phyloP scores from a whole-genome alignment of 345 rosid species.

The Eutrema heterophyllum region DNA sequence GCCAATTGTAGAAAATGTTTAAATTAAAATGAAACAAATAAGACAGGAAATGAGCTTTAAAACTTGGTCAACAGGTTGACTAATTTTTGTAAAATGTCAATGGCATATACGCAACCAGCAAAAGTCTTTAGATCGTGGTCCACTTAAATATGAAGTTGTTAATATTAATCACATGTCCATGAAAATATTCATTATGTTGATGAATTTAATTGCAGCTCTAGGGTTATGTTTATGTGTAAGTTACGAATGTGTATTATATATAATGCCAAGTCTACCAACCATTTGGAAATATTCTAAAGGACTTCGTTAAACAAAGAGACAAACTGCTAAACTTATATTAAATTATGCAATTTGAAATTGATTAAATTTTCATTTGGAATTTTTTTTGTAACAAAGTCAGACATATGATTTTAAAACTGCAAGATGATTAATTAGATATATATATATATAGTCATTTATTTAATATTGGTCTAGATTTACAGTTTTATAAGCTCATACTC shows the following conservation, averaged over 20 bases:
- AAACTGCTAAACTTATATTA: background rate
- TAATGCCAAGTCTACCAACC: constrained; percentile 16
- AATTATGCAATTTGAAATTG: constrained; percentile 19
- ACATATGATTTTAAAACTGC: background rate
- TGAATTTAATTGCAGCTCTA: background rate
- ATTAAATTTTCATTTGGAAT: constrained; percentile 6
- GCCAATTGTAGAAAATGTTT: background rate
- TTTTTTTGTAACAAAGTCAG: constrained; percentile 1
- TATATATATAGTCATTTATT: background rate
- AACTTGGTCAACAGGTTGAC: constrained; percentile 25
- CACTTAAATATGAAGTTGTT: constrained; percentile 3
- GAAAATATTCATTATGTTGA: background rate
- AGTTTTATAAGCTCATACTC: background rate
- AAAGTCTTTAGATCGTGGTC: constrained; percentile 26
- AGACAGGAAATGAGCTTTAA: constrained; percentile 7
- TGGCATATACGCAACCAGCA: constrained; percentile 25
- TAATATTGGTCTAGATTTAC: background rate
- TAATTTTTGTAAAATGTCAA: constrained; percentile 22
- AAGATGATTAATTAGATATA: background rate
- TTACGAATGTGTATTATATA: background rate
- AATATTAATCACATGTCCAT: background rate
- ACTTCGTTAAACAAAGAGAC: constrained; percentile 25
- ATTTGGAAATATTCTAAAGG: background rate
- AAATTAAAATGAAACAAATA: background rate
- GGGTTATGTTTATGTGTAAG: background rate